These are phyloP conservation scores for Peltaster fructicola DNA, from an alignment of 2,329 filamentous ascomycete genomes.

Conservation along the genomic window DNA sequence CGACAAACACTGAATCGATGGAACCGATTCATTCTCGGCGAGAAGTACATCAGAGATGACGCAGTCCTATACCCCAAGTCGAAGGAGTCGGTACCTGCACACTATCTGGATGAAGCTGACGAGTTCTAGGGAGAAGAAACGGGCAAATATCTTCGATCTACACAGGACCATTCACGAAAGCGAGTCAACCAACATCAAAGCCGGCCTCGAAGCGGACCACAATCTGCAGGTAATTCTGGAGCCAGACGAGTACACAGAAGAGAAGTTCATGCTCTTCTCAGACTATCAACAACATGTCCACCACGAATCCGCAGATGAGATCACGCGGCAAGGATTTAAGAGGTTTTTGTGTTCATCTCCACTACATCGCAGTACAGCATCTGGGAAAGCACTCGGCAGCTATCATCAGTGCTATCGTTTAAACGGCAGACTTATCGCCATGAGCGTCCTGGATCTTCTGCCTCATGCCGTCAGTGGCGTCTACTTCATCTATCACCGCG, in stretches of 20 bases:
- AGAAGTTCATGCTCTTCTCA: slow-evolving; percentile 55
- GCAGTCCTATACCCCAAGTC: slow-evolving; percentile 48
- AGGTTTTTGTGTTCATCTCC: slow-evolving; percentile 61
- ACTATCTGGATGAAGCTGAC: not conserved
- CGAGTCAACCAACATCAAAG: slow-evolving; percentile 37
- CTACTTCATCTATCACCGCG: slow-evolving; percentile 68
- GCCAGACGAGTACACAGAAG: slow-evolving; percentile 50
- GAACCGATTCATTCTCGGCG: slow-evolving; percentile 52
- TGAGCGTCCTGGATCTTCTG: slow-evolving; percentile 60
- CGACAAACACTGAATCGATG: slow-evolving; percentile 61
- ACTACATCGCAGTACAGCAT: slow-evolving; percentile 30
- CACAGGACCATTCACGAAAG: slow-evolving; percentile 50
- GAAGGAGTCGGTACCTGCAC: slow-evolving; percentile 35
- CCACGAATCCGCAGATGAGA: slow-evolving; percentile 42
- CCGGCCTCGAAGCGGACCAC: slow-evolving; percentile 39
- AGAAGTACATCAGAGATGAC: slow-evolving; percentile 46
- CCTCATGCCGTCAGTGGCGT: slow-evolving; percentile 64
- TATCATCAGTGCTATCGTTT: slow-evolving; percentile 71
- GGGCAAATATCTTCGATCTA: slow-evolving; percentile 50
- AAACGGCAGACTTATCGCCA: slow-evolving; percentile 56
- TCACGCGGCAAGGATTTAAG: slow-evolving; percentile 44
- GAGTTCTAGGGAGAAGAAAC: slow-evolving; percentile 35
- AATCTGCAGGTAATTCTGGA: slow-evolving; percentile 53
- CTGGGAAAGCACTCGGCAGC: slow-evolving; percentile 46
- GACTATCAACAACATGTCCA: slow-evolving; percentile 64